These are phyloP conservation scores for Forsythia viridissima DNA, from an alignment of 257 asterid genomes.

Conservation along the genomic window DNA sequence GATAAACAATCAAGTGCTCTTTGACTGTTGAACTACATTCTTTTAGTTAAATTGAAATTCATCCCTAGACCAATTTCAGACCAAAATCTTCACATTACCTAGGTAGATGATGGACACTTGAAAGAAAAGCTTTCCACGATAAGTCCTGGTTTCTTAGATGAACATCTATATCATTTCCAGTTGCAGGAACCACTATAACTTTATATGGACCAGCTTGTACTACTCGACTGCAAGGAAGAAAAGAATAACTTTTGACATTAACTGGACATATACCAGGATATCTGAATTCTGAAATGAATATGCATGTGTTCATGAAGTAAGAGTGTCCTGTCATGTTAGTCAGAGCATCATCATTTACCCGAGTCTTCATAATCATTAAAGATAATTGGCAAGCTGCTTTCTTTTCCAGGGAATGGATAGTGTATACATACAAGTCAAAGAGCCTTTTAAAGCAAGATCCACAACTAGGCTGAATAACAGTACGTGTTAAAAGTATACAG, in stretches of 20 bases:
- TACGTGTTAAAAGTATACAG: not conserved
- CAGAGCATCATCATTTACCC: not conserved
- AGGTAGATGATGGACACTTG: constrained; percentile 46
- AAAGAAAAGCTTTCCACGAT: constrained; percentile 72
- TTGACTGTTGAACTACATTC: not conserved
- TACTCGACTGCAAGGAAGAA: constrained; percentile 62
- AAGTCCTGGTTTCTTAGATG: constrained; percentile 64
- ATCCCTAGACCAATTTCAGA: not conserved
- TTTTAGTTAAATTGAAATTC: not conserved
- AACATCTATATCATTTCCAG: constrained; percentile 63
- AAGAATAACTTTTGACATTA: not conserved
- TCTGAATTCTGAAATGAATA: not conserved
- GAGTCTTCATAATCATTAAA: no score
- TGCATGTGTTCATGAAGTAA: no score
- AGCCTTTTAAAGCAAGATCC: not conserved
- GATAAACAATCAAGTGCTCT: constrained; percentile 7
- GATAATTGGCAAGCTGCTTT: not conserved
- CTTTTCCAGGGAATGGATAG: not conserved
- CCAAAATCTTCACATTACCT: constrained; percentile 42
- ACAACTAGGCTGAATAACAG: not conserved
- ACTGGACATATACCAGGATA: constrained; percentile 11
- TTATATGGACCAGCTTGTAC: constrained; percentile 68
- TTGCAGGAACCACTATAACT: constrained; percentile 71
- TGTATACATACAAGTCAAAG: no score
- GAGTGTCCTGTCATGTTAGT: constrained; percentile 8